These are phyloP conservation scores for Capillidium rhysosporum DNA, from an alignment of 371 early-diverging fungal species.

Conservation along the genomic window DNA sequence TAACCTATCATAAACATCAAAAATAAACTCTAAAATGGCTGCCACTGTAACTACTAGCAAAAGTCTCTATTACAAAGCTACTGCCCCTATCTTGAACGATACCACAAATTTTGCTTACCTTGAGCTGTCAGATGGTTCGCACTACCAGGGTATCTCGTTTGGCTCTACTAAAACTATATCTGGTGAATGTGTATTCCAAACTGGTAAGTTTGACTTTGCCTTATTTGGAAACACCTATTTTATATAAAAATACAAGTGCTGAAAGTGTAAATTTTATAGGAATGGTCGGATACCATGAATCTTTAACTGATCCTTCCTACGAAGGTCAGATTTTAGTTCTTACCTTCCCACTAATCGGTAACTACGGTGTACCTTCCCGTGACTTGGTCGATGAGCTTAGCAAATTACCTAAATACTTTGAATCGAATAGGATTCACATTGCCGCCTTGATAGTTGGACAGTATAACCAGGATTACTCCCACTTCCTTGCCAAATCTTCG, in stretches of 20 bases:
- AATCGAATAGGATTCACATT: slow-evolving; percentile 79
- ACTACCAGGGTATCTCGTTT: slow-evolving; percentile 79
- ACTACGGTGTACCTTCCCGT: slow-evolving; percentile 89
- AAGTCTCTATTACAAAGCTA: not conserved
- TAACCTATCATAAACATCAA: no score
- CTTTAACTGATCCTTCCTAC: slow-evolving; percentile 90
- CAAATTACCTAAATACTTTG: slow-evolving; percentile 73
- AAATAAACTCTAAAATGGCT: not conserved
- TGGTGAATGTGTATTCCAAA: slow-evolving; percentile 96
- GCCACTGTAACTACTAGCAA: not conserved
- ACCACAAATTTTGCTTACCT: slow-evolving; percentile 33
- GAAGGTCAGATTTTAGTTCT: slow-evolving; percentile 88
- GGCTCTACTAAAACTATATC: slow-evolving; percentile 68
- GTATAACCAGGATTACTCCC: slow-evolving; percentile 73
- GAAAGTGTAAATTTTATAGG: slow-evolving; percentile 15
- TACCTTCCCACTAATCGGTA: slow-evolving; percentile 84
- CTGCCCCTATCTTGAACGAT: slow-evolving; percentile 22
- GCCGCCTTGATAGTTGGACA: slow-evolving; percentile 77
- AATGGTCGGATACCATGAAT: slow-evolving; percentile 88
- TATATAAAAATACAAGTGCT: not conserved
- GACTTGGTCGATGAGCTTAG: slow-evolving; percentile 47
- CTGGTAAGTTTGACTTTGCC: slow-evolving; percentile 45
- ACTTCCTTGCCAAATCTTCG: slow-evolving; percentile 73
- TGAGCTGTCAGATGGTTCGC: slow-evolving; percentile 67
- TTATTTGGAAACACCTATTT: no score